Base-by-base conservation (phyloP, 2,329 filamentous ascomycete species). In the Fusarium fujikuroi region DNA sequence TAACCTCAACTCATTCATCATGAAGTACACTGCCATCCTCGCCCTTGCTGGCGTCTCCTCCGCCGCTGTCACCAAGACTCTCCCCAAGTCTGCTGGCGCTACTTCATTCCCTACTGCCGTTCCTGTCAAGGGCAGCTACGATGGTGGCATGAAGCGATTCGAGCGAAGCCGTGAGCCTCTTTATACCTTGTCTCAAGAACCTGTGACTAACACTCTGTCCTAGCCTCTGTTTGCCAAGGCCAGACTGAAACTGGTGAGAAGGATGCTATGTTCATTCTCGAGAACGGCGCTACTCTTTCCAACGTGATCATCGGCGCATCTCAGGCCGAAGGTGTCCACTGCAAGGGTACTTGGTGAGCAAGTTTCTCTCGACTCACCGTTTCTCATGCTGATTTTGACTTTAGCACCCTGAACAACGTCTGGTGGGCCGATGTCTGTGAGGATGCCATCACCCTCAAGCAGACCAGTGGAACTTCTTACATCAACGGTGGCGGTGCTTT, bases 241-340 rank as follows among this genome's bases (percentile, higher is more conserved):
- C 75, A 80, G 63, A 58, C 23, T 0, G 79, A 79, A 58, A 78
- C 74, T 44, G 77, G 76, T 21, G 69, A 77, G 43, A 64, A 61
- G 25, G 77, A 73, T 58, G 85, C 87, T 50, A 86, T 89, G 77
- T 89, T 89, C 83, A 81, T 86, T 69, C 80, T 89, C 59, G 81
- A 85, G 77, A 80, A 84, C 57, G 87, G 87, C 36, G 87, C 83
- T 36, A 86, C 83, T 32, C 79, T 88, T 34, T 84, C 83, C 71
- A 88, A 88, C 74, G 86, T 86, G 76, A 87, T 88, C 76, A 88
- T 88, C 59, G 86, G 87, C 28, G 81, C 81, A n/a, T 83, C 85
- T 65, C 81, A 87, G 69, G 82, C 84, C 40, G 87, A 87, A 78
- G 86, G 83, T 60, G 83, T 88, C 37, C 86, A 88, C 80, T 88